Percentiles rank a stretch among this genome's conserved stretches.
Evolutionary conservation across 768 basidiomycete species (phyloP).

Genomic region (Pisolithus microcarpus): DNA sequence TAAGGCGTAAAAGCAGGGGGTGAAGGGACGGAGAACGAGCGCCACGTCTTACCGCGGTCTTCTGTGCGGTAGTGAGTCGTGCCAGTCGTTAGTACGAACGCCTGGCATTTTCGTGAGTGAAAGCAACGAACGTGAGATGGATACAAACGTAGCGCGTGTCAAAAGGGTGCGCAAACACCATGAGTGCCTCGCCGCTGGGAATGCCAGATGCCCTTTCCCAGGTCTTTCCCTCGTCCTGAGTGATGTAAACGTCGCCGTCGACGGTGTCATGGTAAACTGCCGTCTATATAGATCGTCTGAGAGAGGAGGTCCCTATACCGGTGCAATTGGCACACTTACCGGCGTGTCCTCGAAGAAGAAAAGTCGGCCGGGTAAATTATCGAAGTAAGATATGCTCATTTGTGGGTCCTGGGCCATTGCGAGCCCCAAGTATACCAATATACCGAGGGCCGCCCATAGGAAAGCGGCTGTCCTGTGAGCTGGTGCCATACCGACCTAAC

Average conservation of each 20-base stretch:
- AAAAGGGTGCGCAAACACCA: slow-evolving; percentile 84
- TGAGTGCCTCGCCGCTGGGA: slow-evolving; percentile 48
- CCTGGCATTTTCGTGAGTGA: slow-evolving; percentile 39
- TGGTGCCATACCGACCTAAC: slow-evolving; percentile 19
- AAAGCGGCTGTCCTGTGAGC: slow-evolving; percentile 22
- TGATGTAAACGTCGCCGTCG: slow-evolving; percentile 65
- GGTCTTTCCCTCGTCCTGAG: slow-evolving; percentile 78
- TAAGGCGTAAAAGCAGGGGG: slow-evolving; percentile 33
- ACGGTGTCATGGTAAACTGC: slow-evolving; percentile 79
- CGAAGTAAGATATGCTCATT: slow-evolving; percentile 46
- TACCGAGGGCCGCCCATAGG: slow-evolving; percentile 20
- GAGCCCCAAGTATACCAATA: slow-evolving; percentile 16
- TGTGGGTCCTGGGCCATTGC: slow-evolving; percentile 40
- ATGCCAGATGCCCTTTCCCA: slow-evolving; percentile 49
- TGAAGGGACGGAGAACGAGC: slow-evolving; percentile 67
- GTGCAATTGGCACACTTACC: slow-evolving; percentile 40
- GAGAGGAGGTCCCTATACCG: not conserved
- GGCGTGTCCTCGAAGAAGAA: slow-evolving; percentile 93
- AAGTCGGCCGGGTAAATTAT: slow-evolving; percentile 65
- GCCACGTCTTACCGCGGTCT: slow-evolving; percentile 86
- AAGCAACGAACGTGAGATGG: not conserved
- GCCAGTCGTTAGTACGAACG: slow-evolving; percentile 75
- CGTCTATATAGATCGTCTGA: slow-evolving; percentile 28
- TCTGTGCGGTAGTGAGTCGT: slow-evolving; percentile 80
- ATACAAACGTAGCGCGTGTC: slow-evolving; percentile 63